Conservation (phyloP, 2,329 filamentous ascomycete genomes). For the Epichloe brachyelytri region DNA sequence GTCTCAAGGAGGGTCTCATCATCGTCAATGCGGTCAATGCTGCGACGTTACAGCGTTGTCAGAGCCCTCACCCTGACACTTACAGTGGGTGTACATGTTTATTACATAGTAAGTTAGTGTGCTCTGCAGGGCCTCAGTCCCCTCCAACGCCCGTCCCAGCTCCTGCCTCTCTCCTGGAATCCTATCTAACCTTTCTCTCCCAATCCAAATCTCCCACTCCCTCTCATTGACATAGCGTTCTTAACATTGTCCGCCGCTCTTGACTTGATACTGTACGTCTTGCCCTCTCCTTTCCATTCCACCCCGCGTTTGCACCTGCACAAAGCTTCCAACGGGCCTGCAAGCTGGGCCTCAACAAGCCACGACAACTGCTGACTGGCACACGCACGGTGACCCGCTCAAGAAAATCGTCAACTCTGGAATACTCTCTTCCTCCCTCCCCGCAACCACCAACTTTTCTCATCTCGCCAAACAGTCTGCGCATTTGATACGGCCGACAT, state of each 20-base stretch:
- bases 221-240: not conserved
- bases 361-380: slow-evolving; percentile 3
- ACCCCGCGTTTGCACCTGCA: not conserved
- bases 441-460: slow-evolving; percentile 4
- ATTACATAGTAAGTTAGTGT: no score
- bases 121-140: no score
- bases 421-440: not conserved
- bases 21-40: no score
- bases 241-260: not conserved
- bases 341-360: slow-evolving; percentile 3
- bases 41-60: no score
- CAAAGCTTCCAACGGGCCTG: not conserved
- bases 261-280: not conserved
- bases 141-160: no score
- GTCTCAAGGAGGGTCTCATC: no score
- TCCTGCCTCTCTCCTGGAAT: not conserved
- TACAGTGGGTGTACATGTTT: no score
- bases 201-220: not conserved
- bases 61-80: no score
- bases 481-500: slow-evolving; percentile 5
- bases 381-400: slow-evolving; percentile 6
- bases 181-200: not conserved
- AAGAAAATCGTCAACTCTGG: slow-evolving; percentile 1
- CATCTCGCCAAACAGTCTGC: not conserved
- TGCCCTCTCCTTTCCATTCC: not conserved